These are phyloP conservation scores for sorghum (Sorghum bicolor) DNA, from an alignment of 176 grass and related monocot species.

Conservation along the genomic window DNA sequence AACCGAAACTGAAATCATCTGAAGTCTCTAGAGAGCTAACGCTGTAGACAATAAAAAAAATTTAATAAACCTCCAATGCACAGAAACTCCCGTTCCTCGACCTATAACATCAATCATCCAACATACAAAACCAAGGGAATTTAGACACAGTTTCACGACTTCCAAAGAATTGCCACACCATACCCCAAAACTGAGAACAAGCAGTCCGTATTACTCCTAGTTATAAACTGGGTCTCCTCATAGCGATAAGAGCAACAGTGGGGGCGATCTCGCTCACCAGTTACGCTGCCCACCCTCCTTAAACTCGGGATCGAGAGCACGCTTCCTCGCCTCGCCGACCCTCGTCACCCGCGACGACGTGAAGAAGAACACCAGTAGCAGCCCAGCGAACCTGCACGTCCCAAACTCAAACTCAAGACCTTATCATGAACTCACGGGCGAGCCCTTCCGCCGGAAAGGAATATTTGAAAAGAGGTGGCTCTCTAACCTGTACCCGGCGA, in stretches of 20 bases:
- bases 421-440: neutral
- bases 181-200: neutral
- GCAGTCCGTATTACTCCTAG: neutral
- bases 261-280: conserved; percentile 53
- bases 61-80: neutral
- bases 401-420: conserved; percentile 19
- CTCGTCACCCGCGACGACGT: conserved; percentile 82
- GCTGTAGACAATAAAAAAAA: neutral
- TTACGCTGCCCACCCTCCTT: conserved; percentile 88
- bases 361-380: conserved; percentile 95
- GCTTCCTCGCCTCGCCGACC: conserved; percentile 77
- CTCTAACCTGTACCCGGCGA: conserved; percentile 76
- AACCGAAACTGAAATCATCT: neutral
- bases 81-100: neutral
- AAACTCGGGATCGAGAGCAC: conserved; percentile 72
- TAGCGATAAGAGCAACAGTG: neutral
- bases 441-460: neutral
- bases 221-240: neutral
- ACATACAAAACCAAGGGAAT: neutral
- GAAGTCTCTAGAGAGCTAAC: neutral
- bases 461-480: neutral
- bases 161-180: neutral
- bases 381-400: conserved; percentile 62
- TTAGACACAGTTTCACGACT: neutral
- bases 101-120: neutral